Evolutionary conservation across 306 rosid species (phyloP).

Genomic region (Cyamopsis tetragonoloba): DNA sequence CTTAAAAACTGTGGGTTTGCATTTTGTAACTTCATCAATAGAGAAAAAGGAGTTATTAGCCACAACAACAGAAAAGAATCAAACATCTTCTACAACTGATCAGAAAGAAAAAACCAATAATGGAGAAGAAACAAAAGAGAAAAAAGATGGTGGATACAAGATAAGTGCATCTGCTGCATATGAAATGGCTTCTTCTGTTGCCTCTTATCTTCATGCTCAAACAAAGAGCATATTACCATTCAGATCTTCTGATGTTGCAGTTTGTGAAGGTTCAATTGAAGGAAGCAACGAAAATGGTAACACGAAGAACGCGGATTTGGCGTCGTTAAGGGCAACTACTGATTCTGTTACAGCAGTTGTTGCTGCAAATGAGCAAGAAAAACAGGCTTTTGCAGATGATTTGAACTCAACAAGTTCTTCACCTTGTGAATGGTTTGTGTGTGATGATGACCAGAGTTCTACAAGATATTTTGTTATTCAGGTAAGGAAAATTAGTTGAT

Average conservation of each 20-base stretch:
- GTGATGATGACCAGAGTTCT: slow-evolving; percentile 57
- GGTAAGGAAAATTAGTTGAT: slow-evolving; percentile 27
- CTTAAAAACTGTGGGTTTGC: slow-evolving; percentile 40
- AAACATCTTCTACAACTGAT: slow-evolving; percentile 23
- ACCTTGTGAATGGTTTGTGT: slow-evolving; percentile 75
- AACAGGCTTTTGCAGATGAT: slow-evolving; percentile 75
- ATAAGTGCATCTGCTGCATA: slow-evolving; percentile 63
- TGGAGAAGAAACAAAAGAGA: slow-evolving; percentile 27
- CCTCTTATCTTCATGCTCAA: slow-evolving; percentile 74
- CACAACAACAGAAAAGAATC: slow-evolving; percentile 35
- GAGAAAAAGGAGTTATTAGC: slow-evolving; percentile 53
- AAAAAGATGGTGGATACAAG: slow-evolving; percentile 29
- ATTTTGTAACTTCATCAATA: slow-evolving; percentile 58
- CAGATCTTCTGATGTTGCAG: slow-evolving; percentile 33
- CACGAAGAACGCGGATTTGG: slow-evolving; percentile 43
- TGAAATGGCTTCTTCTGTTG: slow-evolving; percentile 82
- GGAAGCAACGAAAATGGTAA: slow-evolving; percentile 21
- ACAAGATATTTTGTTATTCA: slow-evolving; percentile 71
- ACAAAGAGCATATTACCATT: slow-evolving; percentile 67
- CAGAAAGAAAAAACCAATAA: slow-evolving; percentile 30
- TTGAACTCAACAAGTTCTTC: slow-evolving; percentile 57
- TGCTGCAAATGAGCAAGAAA: slow-evolving; percentile 80
- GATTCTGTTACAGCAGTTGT: slow-evolving; percentile 69
- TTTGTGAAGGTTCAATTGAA: slow-evolving; percentile 25
- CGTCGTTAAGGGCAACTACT: slow-evolving; percentile 54